Base-by-base conservation (phyloP, 164 flowering plant species). In the Cinnamomum micranthum region DNA sequence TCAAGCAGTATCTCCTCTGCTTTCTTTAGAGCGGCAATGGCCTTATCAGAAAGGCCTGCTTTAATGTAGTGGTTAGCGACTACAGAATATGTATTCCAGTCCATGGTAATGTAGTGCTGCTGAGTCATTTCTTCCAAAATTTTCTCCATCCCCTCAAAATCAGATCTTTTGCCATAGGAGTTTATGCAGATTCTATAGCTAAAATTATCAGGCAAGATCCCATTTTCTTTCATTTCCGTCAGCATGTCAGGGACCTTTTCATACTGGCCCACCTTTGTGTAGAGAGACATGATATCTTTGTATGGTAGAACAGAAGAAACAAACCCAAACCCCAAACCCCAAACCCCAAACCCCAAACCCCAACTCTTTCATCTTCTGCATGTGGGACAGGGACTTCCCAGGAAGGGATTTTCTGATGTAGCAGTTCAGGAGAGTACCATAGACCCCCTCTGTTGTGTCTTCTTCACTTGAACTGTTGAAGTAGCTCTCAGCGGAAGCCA, bases 221-320 rank as follows among this genome's bases (percentile, higher is more conserved):
- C 83, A 11, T 73, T 82, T 9, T 68, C 79, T 62, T 84, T 81
- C 92, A 89, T 89, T 71, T 88, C 89, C 13, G 77, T 68, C 77
- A 86, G 67, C 55, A 87, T 22, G n/a, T 50, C 9, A 20, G 80
- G 80, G 58, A 88, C n/a, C 65, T 83, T 87, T 24, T 87, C 91
- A 72, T 70, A 63, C 52, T 85, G 78, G 19, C 82, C 82, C 2
- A 55, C 66, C 15, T 77, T 74, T 14, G 71, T 77, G 70, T 85
- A 87, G 35, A 87, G 82, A 41, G 75, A 74, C 76, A 88, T 72
- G 75, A 86, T 19, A 7, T 72, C 74, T 78, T 84, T 87, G 75
- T 86, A 86, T 63, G 75, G 27, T 31, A 83, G 51, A 68, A 78
- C 5, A 25, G 80, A 47, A 14, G 3, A 68, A n/a, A 69, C 70